A percentile compares a stretch with the other conserved stretches of the same genome.
These are phyloP conservation scores for Rhizopus delemar DNA, from an alignment of 371 early-diverging fungal genomes.

Conservation along the genomic window DNA sequence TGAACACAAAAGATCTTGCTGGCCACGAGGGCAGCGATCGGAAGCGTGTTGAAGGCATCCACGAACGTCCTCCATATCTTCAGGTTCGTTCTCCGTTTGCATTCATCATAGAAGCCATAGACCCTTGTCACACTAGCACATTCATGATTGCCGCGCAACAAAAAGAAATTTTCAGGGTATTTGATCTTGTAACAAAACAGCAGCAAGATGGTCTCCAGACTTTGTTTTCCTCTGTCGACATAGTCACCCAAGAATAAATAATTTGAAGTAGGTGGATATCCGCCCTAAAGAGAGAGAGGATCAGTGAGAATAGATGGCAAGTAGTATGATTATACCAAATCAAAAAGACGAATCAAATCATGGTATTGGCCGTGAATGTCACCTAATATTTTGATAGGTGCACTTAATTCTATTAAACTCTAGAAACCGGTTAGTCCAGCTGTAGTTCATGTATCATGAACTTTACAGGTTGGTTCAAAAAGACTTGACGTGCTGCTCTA, in stretches of 20 bases:
- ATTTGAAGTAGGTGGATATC: conserved; percentile 82
- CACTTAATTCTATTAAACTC: conserved; percentile 89
- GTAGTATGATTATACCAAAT: conserved; percentile 74
- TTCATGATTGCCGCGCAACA: conserved; percentile 97
- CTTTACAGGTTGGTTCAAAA: conserved; percentile 83
- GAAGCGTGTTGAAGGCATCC: conserved; percentile 97
- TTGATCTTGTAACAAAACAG: conserved; percentile 96
- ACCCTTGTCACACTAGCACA: conserved; percentile 95
- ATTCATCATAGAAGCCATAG: conserved; percentile 99
- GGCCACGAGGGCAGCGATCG: conserved; percentile 95
- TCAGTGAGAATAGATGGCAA: background rate
- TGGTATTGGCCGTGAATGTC: conserved; percentile 96
- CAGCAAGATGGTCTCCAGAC: conserved; percentile 91
- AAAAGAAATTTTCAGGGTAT: conserved; percentile 93
- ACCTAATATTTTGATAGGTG: conserved; percentile 94
- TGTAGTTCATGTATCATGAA: background rate
- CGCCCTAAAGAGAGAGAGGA: conserved; percentile 48
- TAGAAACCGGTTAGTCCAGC: conserved; percentile 4
- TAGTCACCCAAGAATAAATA: conserved; percentile 96
- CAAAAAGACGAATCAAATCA: conserved; percentile 90
- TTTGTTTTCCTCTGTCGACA: conserved; percentile 95
- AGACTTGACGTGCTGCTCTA: conserved; percentile 83
- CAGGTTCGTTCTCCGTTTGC: conserved; percentile 92
- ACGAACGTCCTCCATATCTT: conserved; percentile 98
- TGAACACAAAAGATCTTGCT: conserved; percentile 98